Percentiles rank a stretch among this genome's conserved stretches.
phyloP scores from a whole-genome alignment of 805 yeast genomes.

The Teunomyces tritomae region DNA sequence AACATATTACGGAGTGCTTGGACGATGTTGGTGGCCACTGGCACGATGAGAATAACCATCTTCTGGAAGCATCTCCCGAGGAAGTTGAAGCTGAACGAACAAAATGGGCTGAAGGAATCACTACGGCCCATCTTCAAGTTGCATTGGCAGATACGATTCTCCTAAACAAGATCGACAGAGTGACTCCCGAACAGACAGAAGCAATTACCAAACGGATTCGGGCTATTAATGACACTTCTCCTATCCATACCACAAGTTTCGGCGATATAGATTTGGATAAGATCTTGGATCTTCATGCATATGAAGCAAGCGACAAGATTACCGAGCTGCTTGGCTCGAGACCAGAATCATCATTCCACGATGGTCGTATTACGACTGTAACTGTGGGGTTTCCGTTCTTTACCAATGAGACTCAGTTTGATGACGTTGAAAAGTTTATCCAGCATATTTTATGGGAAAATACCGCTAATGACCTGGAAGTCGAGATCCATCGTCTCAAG shows the following conservation, averaged over 20 bases:
- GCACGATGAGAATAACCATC: constrained; percentile 45
- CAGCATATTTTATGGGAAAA: constrained; percentile 79
- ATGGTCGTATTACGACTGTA: constrained; percentile 36
- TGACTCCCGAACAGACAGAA: constrained; percentile 13
- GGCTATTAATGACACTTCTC: constrained; percentile 66
- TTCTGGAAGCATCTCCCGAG: constrained; percentile 22
- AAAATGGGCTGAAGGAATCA: constrained; percentile 43
- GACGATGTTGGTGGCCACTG: constrained; percentile 73
- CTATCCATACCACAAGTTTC: constrained; percentile 61
- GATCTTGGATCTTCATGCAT: constrained; percentile 78
- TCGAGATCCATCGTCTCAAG: constrained; percentile 80
- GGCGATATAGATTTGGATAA: constrained; percentile 70
- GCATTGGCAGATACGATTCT: constrained; percentile 85
- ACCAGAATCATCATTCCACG: constrained; percentile 28
- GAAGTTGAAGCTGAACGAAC: constrained; percentile 29
- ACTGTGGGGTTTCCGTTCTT: constrained; percentile 46
- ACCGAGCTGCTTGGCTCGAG: constrained; percentile 12
- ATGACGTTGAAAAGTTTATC: constrained; percentile 55
- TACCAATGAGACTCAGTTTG: constrained; percentile 33
- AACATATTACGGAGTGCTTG: constrained; percentile 61
- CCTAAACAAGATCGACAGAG: constrained; percentile 71
- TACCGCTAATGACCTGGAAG: constrained; percentile 34
- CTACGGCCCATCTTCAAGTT: constrained; percentile 86
- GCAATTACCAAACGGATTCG: constrained; percentile 39
- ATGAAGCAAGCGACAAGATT: constrained; percentile 40